These are phyloP conservation scores for Lactifluus hygrophoroides DNA, from an alignment of 768 basidiomycete genomes.

Conservation along the genomic window DNA sequence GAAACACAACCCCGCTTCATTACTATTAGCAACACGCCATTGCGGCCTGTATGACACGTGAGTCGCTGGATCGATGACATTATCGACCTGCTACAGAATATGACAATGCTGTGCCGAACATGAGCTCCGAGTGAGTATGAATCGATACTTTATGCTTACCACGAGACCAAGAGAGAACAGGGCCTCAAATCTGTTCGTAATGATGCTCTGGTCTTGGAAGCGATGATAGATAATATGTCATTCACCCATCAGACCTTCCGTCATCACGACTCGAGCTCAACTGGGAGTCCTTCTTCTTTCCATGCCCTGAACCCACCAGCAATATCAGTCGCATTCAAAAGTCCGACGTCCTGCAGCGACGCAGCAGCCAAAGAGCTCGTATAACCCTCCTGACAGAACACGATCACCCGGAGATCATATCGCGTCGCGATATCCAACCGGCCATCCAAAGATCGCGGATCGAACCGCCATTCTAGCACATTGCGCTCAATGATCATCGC, in stretches of 20 bases:
- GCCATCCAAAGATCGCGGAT: slow-evolving; percentile 48
- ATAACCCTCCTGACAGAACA: slow-evolving; percentile 69
- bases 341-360: slow-evolving; percentile 57
- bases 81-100: background rate
- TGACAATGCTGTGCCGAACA: background rate
- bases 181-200: background rate
- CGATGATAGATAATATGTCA: background rate
- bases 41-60: background rate
- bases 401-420: slow-evolving; percentile 65
- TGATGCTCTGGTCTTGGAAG: background rate
- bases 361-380: slow-evolving; percentile 67
- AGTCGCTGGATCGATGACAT: background rate
- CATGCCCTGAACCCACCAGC: slow-evolving; percentile 68
- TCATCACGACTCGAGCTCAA: slow-evolving; percentile 15
- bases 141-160: background rate
- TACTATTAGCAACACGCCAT: background rate
- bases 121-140: background rate
- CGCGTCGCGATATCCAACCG: slow-evolving; percentile 61
- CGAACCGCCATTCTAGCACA: slow-evolving; percentile 72
- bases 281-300: slow-evolving; percentile 57
- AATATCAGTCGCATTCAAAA: slow-evolving; percentile 70
- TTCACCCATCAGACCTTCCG: background rate
- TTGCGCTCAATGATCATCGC: slow-evolving; percentile 71
- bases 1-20: background rate
- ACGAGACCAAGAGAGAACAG: background rate